phyloP scores from a whole-genome alignment of 331 rosid genomes.

The Malus hybrid region DNA sequence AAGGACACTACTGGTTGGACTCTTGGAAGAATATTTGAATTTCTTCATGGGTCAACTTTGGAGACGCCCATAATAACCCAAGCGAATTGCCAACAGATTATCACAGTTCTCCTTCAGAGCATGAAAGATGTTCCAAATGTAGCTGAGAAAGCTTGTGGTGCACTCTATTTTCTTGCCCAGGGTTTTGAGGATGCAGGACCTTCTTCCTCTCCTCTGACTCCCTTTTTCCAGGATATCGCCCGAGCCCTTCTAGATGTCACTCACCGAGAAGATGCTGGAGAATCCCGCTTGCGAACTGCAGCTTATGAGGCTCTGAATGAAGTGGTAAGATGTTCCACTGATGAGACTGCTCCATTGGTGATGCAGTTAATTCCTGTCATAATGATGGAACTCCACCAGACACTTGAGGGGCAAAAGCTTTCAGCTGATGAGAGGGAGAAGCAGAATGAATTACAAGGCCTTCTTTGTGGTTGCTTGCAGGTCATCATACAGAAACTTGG shows the following conservation, averaged over 20 bases:
- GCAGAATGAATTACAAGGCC: slow-evolving; percentile 76
- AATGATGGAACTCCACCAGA: slow-evolving; percentile 62
- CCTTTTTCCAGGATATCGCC: slow-evolving; percentile 58
- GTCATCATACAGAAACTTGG: slow-evolving; percentile 80
- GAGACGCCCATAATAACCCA: no score
- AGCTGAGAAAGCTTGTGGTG: no score
- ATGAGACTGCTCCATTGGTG: slow-evolving; percentile 68
- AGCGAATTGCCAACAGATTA: no score
- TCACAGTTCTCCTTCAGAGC: no score
- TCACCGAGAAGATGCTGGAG: slow-evolving; percentile 73
- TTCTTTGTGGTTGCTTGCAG: slow-evolving; percentile 86
- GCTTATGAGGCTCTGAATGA: slow-evolving; percentile 80
- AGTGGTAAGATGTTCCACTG: slow-evolving; percentile 77
- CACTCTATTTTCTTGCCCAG: no score
- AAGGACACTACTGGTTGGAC: slow-evolving; percentile 81
- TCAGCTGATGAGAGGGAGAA: slow-evolving; percentile 51
- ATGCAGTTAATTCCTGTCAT: slow-evolving; percentile 56
- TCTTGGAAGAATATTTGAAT: no score
- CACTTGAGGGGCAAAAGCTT: slow-evolving; percentile 49
- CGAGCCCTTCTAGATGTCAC: slow-evolving; percentile 60
- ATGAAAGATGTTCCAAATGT: no score
- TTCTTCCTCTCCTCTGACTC: slow-evolving; percentile 53
- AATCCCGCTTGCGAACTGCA: slow-evolving; percentile 76
- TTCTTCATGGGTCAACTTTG: no score
- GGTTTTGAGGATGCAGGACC: slow-evolving; percentile 1